Evolutionary conservation across 2,329 filamentous ascomycete genomes (phyloP), one percentile per base, ranked within the genome.

Genomic region (Pseudogymnoascus sp.): DNA sequence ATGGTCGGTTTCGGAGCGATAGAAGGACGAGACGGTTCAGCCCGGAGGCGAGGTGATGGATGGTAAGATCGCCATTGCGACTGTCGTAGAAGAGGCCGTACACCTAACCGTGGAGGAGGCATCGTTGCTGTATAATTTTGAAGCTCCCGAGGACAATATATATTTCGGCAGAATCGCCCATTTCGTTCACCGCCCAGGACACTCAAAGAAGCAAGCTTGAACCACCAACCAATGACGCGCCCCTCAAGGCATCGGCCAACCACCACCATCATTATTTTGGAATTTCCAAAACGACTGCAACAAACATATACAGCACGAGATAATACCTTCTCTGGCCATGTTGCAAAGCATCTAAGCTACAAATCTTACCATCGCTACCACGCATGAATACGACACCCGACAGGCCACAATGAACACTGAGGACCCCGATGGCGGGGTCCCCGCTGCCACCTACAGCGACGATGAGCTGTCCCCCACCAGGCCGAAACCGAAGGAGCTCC

Each of bases 1-100:
- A 95, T 82, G 54, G 82, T 82, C 25, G 90, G 85, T 72, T 90
- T 93, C 9, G 91, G 92, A 12, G 90, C 92, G 59, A 83, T 86
- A 1, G 88, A 79, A 4, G 89, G 88, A 20, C 64, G 65, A 5
- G 36, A n/a, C 7, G 30, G 16, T 47, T 68, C 64, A 61, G 63
- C 38, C 30, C 43, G 66, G 4, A 68, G 64, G 30, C n/a, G 47
- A 4, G 35, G 6, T n/a, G 67, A 65, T 6, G 65, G 43, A 60
- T 68, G 66, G 57, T 65, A 69, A 3, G 61, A 54, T 3, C 65
- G 64, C 60, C 61, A 58, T 16, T 50, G 43, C n/a, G 25, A 22
- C 43, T 25, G 25, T 25, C 43, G 25, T 11, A 50, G 43, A 8
- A 50, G 25, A 47, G 41, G 41, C 12, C 43, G 43, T 50, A 50